Evolutionary conservation across 176 grass and related monocot genomes (phyloP).

Genomic region (Oryza rufipogon): DNA sequence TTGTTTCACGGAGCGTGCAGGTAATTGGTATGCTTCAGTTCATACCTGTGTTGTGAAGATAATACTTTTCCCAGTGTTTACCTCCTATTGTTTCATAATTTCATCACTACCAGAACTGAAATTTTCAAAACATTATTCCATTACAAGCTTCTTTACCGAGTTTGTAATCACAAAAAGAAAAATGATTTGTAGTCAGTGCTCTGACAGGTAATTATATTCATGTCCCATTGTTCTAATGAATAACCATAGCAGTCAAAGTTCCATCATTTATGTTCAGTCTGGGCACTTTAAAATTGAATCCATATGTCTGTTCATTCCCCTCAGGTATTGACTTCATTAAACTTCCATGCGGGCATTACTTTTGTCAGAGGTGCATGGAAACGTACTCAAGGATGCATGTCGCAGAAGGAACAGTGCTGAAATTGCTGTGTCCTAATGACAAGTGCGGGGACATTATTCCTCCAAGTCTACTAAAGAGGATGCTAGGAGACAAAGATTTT

Average conservation of each 20-base stretch:
- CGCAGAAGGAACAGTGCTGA: slow-evolving; percentile 54
- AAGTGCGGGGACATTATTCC: slow-evolving; percentile 49
- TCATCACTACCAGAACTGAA: neutral
- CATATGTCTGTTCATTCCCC: slow-evolving; percentile 1
- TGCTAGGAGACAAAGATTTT: slow-evolving; percentile 55
- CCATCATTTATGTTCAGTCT: neutral
- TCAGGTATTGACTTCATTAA: slow-evolving; percentile 52
- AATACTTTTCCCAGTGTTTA: neutral
- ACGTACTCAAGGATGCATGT: slow-evolving; percentile 64
- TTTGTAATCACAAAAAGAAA: neutral
- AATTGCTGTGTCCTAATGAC: slow-evolving; percentile 47
- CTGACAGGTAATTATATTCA: neutral
- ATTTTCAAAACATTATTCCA: neutral
- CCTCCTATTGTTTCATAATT: neutral
- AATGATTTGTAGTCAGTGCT: neutral
- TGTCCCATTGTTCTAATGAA: neutral
- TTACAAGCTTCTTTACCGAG: neutral
- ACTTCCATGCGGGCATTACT: slow-evolving; percentile 44
- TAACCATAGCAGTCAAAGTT: neutral
- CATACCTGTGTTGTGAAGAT: neutral
- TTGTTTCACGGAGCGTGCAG: slow-evolving; percentile 52
- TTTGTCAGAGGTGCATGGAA: slow-evolving; percentile 65
- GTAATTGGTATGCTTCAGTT: slow-evolving; percentile 30
- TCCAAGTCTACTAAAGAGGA: slow-evolving; percentile 49
- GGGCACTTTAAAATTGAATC: neutral